Evolutionary conservation across 2,329 filamentous ascomycete genomes (phyloP).

Genomic region (Colletotrichum camelliae): DNA sequence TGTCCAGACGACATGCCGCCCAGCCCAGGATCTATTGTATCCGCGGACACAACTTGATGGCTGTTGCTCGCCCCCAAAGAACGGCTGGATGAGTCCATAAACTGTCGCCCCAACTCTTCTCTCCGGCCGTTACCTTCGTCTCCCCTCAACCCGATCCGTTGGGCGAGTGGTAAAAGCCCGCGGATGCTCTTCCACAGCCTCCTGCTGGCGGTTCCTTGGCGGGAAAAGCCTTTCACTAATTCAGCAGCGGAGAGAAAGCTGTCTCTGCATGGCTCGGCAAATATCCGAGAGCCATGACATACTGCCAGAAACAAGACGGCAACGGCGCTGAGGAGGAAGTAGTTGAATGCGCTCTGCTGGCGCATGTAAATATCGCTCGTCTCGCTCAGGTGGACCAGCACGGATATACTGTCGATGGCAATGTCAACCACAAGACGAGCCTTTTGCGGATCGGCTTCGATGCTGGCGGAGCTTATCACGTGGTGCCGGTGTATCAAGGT

Average conservation of each 20-base stretch:
- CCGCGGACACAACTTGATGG: rapidly evolving
- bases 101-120: background rate
- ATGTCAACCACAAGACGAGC: constrained; percentile 45
- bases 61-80: background rate
- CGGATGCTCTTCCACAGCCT: constrained; percentile 42
- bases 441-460: constrained; percentile 36
- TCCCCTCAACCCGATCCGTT: constrained; percentile 27
- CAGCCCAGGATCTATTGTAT: background rate
- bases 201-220: constrained; percentile 33
- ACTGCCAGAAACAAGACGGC: constrained; percentile 48
- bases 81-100: background rate
- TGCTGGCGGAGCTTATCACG: constrained; percentile 42
- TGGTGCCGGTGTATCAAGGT: constrained; percentile 50
- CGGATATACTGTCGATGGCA: constrained; percentile 35
- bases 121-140: background rate
- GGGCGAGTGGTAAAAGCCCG: constrained; percentile 34
- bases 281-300: constrained; percentile 45
- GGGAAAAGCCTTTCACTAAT: constrained; percentile 35
- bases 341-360: constrained; percentile 45
- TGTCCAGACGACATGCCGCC: background rate
- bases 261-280: constrained; percentile 39
- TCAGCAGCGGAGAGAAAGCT: constrained; percentile 36
- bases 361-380: constrained; percentile 41
- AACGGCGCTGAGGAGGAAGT: constrained; percentile 43
- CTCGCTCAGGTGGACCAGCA: constrained; percentile 39